These are phyloP conservation scores for Suzukiozyma palmioleophila DNA, from an alignment of 1,139 yeast species.

Conservation along the genomic window DNA sequence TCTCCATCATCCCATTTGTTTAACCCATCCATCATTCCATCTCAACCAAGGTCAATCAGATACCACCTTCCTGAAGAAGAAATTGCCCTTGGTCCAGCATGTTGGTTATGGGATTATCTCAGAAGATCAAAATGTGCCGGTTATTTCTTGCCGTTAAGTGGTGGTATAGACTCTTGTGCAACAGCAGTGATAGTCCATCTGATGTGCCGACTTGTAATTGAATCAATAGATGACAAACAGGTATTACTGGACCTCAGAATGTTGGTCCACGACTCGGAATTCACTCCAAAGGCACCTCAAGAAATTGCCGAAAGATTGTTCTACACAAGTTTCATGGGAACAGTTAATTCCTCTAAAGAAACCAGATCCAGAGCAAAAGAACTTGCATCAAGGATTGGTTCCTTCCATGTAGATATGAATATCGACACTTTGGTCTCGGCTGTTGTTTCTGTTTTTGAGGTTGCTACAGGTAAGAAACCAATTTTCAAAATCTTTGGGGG, in stretches of 20 bases:
- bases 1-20: constrained; percentile 56
- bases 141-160: constrained; percentile 86
- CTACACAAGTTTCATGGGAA: constrained; percentile 94
- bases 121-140: constrained; percentile 90
- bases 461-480: constrained; percentile 87
- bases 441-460: constrained; percentile 70
- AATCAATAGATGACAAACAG: constrained; percentile 56
- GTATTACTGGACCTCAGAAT: constrained; percentile 72
- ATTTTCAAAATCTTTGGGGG: constrained; percentile 93
- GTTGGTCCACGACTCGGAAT: constrained; percentile 52
- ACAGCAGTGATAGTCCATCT: constrained; percentile 92
- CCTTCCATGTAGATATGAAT: constrained; percentile 86
- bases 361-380: constrained; percentile 83
- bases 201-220: constrained; percentile 82
- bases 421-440: constrained; percentile 82
- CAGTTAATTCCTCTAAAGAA: constrained; percentile 83
- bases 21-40: constrained; percentile 62
- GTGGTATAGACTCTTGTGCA: constrained; percentile 98
- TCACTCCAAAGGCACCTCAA: constrained; percentile 68
- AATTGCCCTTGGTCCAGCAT: constrained; percentile 96
- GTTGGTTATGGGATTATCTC: constrained; percentile 98
- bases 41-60: constrained; percentile 44
- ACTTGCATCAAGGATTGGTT: constrained; percentile 71
- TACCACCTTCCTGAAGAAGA: constrained; percentile 91
- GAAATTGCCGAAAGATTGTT: constrained; percentile 74